These are phyloP conservation scores for Quercus mongolica DNA, from an alignment of 306 rosid genomes.

Conservation along the genomic window DNA sequence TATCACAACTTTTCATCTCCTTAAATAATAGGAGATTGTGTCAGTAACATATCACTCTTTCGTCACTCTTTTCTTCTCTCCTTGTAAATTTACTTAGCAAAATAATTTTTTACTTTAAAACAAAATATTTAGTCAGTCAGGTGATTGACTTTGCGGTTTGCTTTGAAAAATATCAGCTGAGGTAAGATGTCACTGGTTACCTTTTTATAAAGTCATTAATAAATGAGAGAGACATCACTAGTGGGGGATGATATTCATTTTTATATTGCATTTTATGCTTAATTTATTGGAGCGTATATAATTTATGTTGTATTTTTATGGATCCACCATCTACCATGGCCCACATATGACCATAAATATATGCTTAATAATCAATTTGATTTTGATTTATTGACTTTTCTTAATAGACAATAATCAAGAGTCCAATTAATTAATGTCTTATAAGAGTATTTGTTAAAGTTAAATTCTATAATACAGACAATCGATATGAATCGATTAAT, in stretches of 20 bases:
- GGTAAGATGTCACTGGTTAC: slow-evolving; percentile 18
- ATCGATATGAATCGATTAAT: too few relatives aligned
- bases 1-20: too few relatives aligned
- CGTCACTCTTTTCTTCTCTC: too few relatives aligned
- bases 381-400: too few relatives aligned
- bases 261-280: background rate
- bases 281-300: background rate
- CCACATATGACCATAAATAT: background rate
- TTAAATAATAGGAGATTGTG: too few relatives aligned
- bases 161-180: background rate
- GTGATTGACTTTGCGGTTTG: background rate
- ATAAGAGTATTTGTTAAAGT: too few relatives aligned
- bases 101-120: background rate
- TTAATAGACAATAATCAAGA: too few relatives aligned
- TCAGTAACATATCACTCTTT: too few relatives aligned
- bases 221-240: slow-evolving; percentile 23
- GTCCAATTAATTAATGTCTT: rapidly evolving
- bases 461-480: too few relatives aligned
- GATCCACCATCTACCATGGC: background rate
- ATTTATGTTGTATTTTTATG: background rate
- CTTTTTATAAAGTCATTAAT: slow-evolving; percentile 12
- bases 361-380: too few relatives aligned
- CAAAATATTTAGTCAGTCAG: background rate
- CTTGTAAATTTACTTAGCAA: background rate
- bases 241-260: background rate